These are phyloP conservation scores for Apiotrichum sp. DNA, from an alignment of 1,284 basidiomycete species.

Conservation along the genomic window DNA sequence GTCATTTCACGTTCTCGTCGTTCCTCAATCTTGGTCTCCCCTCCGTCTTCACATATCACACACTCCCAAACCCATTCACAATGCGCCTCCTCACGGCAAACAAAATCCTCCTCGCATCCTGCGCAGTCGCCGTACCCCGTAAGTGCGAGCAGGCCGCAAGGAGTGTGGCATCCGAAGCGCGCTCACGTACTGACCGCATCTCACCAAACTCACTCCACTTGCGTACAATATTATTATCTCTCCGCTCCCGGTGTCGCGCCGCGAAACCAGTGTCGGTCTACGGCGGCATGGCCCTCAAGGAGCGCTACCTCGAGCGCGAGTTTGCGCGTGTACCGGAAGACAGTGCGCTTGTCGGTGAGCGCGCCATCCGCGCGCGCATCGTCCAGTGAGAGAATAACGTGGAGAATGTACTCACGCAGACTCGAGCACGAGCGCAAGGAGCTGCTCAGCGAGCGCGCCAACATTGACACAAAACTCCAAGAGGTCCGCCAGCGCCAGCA, in stretches of 20 bases:
- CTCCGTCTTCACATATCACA: neutral
- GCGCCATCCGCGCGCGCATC: constrained; percentile 26
- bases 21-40: neutral
- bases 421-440: constrained; percentile 32
- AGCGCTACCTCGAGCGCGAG: constrained; percentile 28
- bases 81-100: constrained; percentile 30
- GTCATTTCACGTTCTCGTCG: too few relatives aligned
- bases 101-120: constrained; percentile 32
- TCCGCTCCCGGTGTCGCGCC: too few relatives aligned
- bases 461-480: constrained; percentile 27
- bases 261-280: constrained; percentile 27
- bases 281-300: constrained; percentile 30
- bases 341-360: constrained; percentile 17
- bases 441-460: constrained; percentile 22
- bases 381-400: constrained; percentile 20
- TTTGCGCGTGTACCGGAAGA: constrained; percentile 9
- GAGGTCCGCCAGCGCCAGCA: constrained; percentile 11
- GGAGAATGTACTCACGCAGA: constrained; percentile 9
- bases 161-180: too few relatives aligned
- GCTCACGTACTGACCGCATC: too few relatives aligned
- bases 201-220: too few relatives aligned
- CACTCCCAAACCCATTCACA: neutral
- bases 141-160: constrained; percentile 4
- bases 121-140: constrained; percentile 32
- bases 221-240: too few relatives aligned